Evolutionary conservation across 176 grass and related monocot genomes (phyloP).

Genomic region (Pontederia paniculata): DNA sequence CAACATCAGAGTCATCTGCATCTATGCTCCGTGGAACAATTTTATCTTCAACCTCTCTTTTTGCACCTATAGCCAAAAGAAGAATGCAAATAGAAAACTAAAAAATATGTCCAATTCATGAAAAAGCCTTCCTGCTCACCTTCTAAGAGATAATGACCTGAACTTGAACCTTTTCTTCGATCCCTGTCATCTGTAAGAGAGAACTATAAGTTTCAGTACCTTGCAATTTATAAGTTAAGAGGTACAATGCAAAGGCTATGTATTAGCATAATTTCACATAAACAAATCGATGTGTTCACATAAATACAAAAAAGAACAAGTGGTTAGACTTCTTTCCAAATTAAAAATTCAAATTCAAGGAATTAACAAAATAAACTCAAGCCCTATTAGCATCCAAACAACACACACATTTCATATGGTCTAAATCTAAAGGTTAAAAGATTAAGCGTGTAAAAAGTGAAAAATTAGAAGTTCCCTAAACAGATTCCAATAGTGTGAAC

Average conservation of each 20-base stretch:
- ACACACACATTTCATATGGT: too few species aligned
- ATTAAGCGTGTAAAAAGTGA: not conserved
- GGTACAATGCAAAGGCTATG: not conserved
- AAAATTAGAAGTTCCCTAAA: too few species aligned
- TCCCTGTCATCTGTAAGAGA: constrained; percentile 65
- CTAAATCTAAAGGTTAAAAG: not conserved
- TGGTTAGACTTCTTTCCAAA: too few species aligned
- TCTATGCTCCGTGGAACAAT: constrained; percentile 81
- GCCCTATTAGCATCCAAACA: not conserved
- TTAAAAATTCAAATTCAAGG: not conserved
- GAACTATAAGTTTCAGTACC: not conserved
- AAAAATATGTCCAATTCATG: not conserved
- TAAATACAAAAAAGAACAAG: not conserved
- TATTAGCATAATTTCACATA: too few species aligned
- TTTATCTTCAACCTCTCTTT: constrained; percentile 68
- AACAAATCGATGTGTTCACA: not conserved
- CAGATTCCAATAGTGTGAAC: too few species aligned
- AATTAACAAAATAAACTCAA: not conserved
- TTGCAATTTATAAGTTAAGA: not conserved
- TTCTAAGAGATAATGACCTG: constrained; percentile 65
- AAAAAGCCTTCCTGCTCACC: constrained; percentile 13
- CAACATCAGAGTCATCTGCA: constrained; percentile 82
- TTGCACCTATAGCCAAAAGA: constrained; percentile 38
- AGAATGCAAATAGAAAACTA: not conserved
- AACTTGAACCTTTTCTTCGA: constrained; percentile 46